These are phyloP conservation scores for Boletus subluridellus DNA, from an alignment of 1,284 basidiomycete species.

Conservation along the genomic window DNA sequence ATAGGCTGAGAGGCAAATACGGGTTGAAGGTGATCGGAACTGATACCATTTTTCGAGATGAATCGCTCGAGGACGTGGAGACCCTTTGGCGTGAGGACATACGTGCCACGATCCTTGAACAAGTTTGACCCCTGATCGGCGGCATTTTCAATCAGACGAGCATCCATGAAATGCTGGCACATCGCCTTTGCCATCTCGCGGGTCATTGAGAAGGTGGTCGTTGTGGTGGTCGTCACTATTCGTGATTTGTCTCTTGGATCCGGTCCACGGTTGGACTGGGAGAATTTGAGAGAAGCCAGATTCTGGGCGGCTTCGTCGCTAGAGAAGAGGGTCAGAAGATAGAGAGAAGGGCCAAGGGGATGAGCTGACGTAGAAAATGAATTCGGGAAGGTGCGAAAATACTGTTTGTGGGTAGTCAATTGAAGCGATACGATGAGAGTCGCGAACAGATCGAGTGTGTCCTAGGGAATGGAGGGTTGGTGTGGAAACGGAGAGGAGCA, in stretches of 20 bases:
- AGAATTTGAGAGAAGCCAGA: conserved; percentile 94
- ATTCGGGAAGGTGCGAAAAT: conserved; percentile 93
- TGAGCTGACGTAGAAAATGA: conserved; percentile 87
- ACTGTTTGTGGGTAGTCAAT: conserved; percentile 87
- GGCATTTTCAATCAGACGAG: conserved; percentile 94
- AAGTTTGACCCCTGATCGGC: conserved; percentile 82
- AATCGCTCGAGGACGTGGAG: conserved; percentile 98
- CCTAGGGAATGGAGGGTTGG: conserved; percentile 48
- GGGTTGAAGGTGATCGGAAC: conserved; percentile 84
- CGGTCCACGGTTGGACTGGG: conserved; percentile 95
- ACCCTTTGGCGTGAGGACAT: conserved; percentile 94
- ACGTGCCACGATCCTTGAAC: conserved; percentile 98
- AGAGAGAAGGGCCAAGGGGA: conserved; percentile 7
- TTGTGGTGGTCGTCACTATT: conserved; percentile 98
- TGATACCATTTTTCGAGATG: conserved; percentile 99
- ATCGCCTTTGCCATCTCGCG: conserved; percentile 99
- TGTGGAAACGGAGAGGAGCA: background rate
- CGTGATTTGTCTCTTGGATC: conserved; percentile 96
- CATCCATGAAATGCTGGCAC: conserved; percentile 99
- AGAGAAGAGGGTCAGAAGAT: conserved; percentile 20
- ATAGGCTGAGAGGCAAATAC: conserved; percentile 94
- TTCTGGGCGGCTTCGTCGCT: conserved; percentile 96
- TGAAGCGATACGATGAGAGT: conserved; percentile 94
- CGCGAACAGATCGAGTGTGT: conserved; percentile 96
- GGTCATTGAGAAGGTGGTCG: conserved; percentile 99